A percentile compares a stretch with the other conserved stretches of the same genome.
Evolutionary conservation across 2,329 filamentous ascomycete species (phyloP).

Genomic region (Colletotrichum graminicola): DNA sequence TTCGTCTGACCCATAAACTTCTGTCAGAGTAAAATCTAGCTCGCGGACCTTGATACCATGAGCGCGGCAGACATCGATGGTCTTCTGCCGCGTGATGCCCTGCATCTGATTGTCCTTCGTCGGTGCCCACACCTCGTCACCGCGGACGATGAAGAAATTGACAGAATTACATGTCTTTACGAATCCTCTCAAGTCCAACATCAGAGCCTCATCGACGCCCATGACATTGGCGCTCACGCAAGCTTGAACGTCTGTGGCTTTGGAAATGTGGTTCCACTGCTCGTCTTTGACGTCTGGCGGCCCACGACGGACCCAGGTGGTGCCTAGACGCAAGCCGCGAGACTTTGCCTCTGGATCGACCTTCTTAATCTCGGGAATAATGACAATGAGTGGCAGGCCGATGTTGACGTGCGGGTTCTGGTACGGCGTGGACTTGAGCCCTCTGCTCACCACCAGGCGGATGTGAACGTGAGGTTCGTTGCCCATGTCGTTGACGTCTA

Average conservation of each 20-base stretch:
- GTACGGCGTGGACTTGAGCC: slow-evolving; percentile 47
- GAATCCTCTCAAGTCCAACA: slow-evolving; percentile 48
- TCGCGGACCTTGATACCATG: slow-evolving; percentile 46
- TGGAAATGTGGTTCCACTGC: slow-evolving; percentile 50
- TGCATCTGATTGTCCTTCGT: slow-evolving; percentile 51
- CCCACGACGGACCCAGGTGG: slow-evolving; percentile 48
- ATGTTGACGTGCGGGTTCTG: slow-evolving; percentile 48
- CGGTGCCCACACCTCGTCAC: slow-evolving; percentile 49
- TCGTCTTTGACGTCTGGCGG: slow-evolving; percentile 50
- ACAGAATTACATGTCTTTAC: slow-evolving; percentile 51
- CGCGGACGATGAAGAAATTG: slow-evolving; percentile 51
- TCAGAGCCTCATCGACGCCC: slow-evolving; percentile 49
- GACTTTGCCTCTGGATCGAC: slow-evolving; percentile 44
- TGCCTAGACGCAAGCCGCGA: slow-evolving; percentile 46
- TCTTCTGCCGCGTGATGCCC: slow-evolving; percentile 49
- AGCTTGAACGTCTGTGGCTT: slow-evolving; percentile 49
- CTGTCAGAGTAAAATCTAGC: slow-evolving; percentile 48
- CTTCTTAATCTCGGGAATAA: slow-evolving; percentile 48
- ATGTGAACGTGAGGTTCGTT: slow-evolving; percentile 48
- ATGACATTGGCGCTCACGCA: slow-evolving; percentile 49
- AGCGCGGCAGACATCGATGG: slow-evolving; percentile 48
- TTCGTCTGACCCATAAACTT: slow-evolving; percentile 47
- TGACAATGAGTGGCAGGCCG: slow-evolving; percentile 48
- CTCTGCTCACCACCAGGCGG: slow-evolving; percentile 48
- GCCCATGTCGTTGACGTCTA: slow-evolving; percentile 47